These are phyloP conservation scores for Cadophora sp. DNA, from an alignment of 2,329 filamentous ascomycete species.

Conservation along the genomic window DNA sequence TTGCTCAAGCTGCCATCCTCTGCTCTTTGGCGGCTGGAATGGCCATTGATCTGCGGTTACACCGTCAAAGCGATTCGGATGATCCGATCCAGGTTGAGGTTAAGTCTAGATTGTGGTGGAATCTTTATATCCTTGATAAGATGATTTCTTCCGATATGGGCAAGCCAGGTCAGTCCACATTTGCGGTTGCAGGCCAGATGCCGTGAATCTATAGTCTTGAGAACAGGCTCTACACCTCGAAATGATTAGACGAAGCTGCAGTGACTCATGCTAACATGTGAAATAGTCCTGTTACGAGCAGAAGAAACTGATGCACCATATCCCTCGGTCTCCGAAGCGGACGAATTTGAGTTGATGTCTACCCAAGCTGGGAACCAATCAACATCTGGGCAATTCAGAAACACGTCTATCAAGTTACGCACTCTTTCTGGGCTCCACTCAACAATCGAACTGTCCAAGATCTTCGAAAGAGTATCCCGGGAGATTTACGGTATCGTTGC, in stretches of 20 bases:
- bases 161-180: slow-evolving; percentile 25
- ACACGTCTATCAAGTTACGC: slow-evolving; percentile 36
- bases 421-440: slow-evolving; percentile 42
- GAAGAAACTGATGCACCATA: slow-evolving; percentile 42
- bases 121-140: slow-evolving; percentile 43
- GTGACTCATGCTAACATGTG: not conserved
- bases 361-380: slow-evolving; percentile 21
- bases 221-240: not conserved
- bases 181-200: not conserved
- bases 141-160: slow-evolving; percentile 42
- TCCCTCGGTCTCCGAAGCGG: slow-evolving; percentile 40
- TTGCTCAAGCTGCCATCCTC: slow-evolving; percentile 40
- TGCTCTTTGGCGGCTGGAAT: slow-evolving; percentile 40
- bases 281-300: slow-evolving; percentile 28
- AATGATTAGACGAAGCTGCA: not conserved
- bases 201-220: not conserved
- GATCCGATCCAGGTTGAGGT: slow-evolving; percentile 39
- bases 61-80: slow-evolving; percentile 34
- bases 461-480: slow-evolving; percentile 38
- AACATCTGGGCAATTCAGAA: slow-evolving; percentile 20
- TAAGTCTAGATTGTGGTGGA: slow-evolving; percentile 43
- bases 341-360: slow-evolving; percentile 44
- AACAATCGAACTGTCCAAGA: slow-evolving; percentile 34
- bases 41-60: slow-evolving; percentile 42
- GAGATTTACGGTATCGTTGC: slow-evolving; percentile 41